Conservation (phyloP, 805 yeast species). For the Teunomyces aglyptinius region DNA sequence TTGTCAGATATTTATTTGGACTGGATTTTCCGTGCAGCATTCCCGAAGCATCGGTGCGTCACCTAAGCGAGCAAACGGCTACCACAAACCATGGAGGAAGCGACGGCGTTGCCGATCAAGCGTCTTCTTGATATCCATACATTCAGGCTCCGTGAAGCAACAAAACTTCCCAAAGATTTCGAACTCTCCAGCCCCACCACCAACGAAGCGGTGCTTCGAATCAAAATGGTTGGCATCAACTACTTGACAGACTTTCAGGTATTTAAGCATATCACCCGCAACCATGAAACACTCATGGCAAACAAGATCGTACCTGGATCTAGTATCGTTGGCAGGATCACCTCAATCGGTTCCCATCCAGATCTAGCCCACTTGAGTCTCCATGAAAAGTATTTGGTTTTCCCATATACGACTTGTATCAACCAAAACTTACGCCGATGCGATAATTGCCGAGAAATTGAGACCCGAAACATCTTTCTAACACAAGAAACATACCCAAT, state of each 20-base stretch:
- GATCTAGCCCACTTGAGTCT: slow-evolving; percentile 2
- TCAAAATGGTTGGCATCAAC: slow-evolving; percentile 29
- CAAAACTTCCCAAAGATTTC: slow-evolving; percentile 26
- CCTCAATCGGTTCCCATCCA: slow-evolving; percentile 7
- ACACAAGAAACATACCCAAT: slow-evolving; percentile 7
- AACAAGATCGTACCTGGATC: slow-evolving; percentile 30
- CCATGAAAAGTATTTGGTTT: slow-evolving; percentile 26
- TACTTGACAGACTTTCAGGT: slow-evolving; percentile 25
- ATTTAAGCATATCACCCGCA: slow-evolving; percentile 8
- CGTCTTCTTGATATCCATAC: slow-evolving; percentile 22
- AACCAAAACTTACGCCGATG: slow-evolving; percentile 20
- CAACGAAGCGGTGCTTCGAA: slow-evolving; percentile 23
- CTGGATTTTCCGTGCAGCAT: not conserved
- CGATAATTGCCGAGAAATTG: slow-evolving; percentile 16
- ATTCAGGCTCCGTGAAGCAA: slow-evolving; percentile 19
- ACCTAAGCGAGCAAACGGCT: not conserved
- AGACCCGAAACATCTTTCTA: not conserved
- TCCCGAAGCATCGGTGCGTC: not conserved
- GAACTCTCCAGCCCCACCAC: slow-evolving; percentile 6
- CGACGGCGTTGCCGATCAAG: slow-evolving; percentile 21
- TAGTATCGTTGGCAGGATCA: slow-evolving; percentile 31
- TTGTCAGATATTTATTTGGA: not conserved
- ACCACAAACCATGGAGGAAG: slow-evolving; percentile 4
- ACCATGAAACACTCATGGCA: not conserved
- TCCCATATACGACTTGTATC: slow-evolving; percentile 34